Evolutionary conservation across 2,329 filamentous ascomycete species (phyloP).

Genomic region (Nemania sp.): DNA sequence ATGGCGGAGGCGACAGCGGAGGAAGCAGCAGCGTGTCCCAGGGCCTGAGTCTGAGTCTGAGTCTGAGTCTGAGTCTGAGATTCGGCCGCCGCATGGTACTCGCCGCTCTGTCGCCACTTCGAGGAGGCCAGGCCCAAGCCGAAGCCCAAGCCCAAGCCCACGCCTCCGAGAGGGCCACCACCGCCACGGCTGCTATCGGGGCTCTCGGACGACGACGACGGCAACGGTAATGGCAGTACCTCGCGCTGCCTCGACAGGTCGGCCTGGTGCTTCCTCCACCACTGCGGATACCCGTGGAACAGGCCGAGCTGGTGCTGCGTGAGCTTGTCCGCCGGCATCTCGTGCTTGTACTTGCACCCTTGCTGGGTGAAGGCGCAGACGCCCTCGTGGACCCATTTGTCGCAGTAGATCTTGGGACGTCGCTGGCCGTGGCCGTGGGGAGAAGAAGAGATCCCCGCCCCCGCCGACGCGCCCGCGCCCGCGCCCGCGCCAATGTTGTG

Average conservation of each 20-base stretch:
- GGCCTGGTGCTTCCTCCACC: constrained; percentile 62
- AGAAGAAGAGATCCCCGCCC: no score
- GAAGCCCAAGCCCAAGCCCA: constrained; percentile 8
- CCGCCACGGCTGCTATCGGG: background rate
- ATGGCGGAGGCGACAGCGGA: constrained; percentile 11
- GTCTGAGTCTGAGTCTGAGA: constrained; percentile 22
- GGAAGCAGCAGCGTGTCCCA: no score
- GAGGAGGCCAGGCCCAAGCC: no score
- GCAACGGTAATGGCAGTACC: background rate
- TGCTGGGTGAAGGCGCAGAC: constrained; percentile 84
- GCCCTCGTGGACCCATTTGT: constrained; percentile 87
- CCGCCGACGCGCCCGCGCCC: no score
- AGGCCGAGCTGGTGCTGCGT: constrained; percentile 74
- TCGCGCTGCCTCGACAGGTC: constrained; percentile 47
- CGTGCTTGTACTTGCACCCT: constrained; percentile 87
- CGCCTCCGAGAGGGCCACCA: constrained; percentile 2
- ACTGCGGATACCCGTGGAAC: constrained; percentile 63
- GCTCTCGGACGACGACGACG: no score
- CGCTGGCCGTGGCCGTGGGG: constrained; percentile 30
- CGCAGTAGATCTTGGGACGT: constrained; percentile 74
- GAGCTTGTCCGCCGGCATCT: constrained; percentile 74
- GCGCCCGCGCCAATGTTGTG: background rate
- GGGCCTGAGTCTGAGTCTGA: constrained; percentile 17
- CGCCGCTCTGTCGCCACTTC: constrained; percentile 31
- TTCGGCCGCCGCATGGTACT: background rate